phyloP scores from a whole-genome alignment of 768 basidiomycete species.

The Pleurotus tuoliensis region DNA sequence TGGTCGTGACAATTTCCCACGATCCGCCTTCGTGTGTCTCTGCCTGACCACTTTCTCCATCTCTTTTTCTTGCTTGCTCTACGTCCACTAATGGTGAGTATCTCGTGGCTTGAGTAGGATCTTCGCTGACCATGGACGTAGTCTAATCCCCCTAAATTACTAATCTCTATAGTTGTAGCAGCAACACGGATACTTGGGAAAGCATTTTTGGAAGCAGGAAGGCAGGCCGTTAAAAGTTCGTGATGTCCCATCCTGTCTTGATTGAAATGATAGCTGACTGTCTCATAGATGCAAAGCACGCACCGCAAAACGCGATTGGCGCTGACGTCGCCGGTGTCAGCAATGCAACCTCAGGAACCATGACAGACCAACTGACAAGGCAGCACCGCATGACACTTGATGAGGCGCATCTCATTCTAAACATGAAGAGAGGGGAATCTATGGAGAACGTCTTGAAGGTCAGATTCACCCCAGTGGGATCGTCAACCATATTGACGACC shows the following conservation, averaged over 20 bases:
- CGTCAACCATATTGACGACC: background rate
- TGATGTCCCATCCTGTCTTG: background rate
- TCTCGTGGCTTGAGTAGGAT: background rate
- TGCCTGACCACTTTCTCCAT: conserved; percentile 1
- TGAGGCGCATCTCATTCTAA: conserved; percentile 91
- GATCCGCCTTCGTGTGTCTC: background rate
- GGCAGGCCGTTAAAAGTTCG: conserved; percentile 92
- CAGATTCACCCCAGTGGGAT: background rate
- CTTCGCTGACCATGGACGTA: conserved; percentile 23
- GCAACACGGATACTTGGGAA: conserved; percentile 85
- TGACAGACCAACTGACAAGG: conserved; percentile 78
- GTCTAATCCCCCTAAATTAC: conserved; percentile 69
- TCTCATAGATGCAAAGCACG: conserved; percentile 72
- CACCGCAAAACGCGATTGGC: conserved; percentile 67
- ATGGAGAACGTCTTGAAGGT: conserved; percentile 75
- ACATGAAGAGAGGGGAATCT: conserved; percentile 70
- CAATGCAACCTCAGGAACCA: conserved; percentile 68
- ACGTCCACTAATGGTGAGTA: conserved; percentile 2
- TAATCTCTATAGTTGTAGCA: conserved; percentile 76
- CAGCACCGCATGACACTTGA: conserved; percentile 92
- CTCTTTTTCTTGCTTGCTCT: background rate
- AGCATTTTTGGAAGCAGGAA: conserved; percentile 85
- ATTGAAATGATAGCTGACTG: too few species aligned
- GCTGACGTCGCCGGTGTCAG: conserved; percentile 71
- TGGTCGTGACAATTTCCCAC: background rate